Evolutionary conservation across 2,329 filamentous ascomycete species (phyloP), one percentile per base, ranked within the genome.

Genomic region (Coleophoma cylindrospora): DNA sequence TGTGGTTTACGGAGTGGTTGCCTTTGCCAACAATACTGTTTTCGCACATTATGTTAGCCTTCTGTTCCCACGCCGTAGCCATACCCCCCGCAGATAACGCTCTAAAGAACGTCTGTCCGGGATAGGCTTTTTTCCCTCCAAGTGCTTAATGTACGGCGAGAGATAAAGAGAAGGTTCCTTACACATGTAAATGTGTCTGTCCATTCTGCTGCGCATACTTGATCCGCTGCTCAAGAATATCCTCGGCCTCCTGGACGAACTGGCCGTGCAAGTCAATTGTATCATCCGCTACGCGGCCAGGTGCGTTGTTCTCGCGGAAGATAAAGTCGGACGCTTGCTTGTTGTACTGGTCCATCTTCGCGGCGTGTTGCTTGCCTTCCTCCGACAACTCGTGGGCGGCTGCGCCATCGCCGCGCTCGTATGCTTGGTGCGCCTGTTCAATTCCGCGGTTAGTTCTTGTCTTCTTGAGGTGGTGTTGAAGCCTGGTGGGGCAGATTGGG

Each of bases 251-350:
- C 66, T 96, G 89, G 52, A 96, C 91, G 63, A 87, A 96, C 65
- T 95, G 87, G 3, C 94, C 94, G 68, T 99, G 94, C 44, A 99
- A 76, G 70, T 99, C 94, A 61, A 99, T 91, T 9, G 87, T 90
- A 69, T 97, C 92, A 38, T 75, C 75, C 14, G 81, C 78, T 10
- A 95, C 86, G 54, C 86, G 83, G 15, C 83, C 88, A 3, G 75
- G 68, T 17, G 88, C 84, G 66, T 97, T 97, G 74, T 96, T 96
- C 72, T 92, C 90, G 38, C 91, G 86, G 74, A 99, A 96, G 66
- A 97, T 97, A 69, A 81, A 95, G 52, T 96, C 89, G 52, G 89
- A 89, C 1, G 94, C 94, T 69, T 96, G 90, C 57, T 81, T 83
- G 75, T 96, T 96, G 73, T 91, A 95, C 53, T 86, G 76, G 58